Conservation (phyloP, 129 eudicot species). For the Apium graveolens region DNA sequence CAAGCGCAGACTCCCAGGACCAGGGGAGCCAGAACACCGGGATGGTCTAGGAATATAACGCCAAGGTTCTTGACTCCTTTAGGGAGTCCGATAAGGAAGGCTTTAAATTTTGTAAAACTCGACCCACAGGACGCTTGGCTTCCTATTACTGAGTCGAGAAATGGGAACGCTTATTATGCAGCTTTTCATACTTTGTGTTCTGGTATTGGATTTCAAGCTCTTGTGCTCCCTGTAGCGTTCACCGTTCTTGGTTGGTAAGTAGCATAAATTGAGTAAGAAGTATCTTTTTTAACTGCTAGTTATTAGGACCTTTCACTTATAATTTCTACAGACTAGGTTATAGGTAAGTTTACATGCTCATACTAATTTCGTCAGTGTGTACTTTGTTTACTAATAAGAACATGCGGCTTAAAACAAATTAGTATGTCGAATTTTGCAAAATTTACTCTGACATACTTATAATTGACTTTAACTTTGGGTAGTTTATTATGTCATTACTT, state of each 20-base stretch:
- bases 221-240: conserved; percentile 48
- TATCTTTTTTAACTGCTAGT: neutral
- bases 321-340: too few relatives aligned
- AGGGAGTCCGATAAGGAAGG: conserved; percentile 45
- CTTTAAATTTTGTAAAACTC: conserved; percentile 25
- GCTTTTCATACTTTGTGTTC: conserved; percentile 47
- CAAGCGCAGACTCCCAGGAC: conserved; percentile 41
- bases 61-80: conserved; percentile 43
- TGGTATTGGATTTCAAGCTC: conserved; percentile 52
- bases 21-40: conserved; percentile 31
- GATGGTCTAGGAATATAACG: conserved; percentile 33
- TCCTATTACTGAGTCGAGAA: conserved; percentile 50
- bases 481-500: neutral
- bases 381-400: neutral
- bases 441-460: neutral
- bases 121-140: conserved; percentile 55
- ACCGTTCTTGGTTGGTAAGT: conserved; percentile 35
- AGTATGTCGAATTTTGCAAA: neutral
- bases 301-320: neutral
- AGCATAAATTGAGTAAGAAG: neutral
- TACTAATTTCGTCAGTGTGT: neutral
- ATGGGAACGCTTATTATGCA: conserved; percentile 45
- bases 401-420: neutral
- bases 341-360: too few relatives aligned
- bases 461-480: too few relatives aligned